Base-by-base conservation (phyloP, 2,329 filamentous ascomycete species). In the Cordyceps fumosorosea region DNA sequence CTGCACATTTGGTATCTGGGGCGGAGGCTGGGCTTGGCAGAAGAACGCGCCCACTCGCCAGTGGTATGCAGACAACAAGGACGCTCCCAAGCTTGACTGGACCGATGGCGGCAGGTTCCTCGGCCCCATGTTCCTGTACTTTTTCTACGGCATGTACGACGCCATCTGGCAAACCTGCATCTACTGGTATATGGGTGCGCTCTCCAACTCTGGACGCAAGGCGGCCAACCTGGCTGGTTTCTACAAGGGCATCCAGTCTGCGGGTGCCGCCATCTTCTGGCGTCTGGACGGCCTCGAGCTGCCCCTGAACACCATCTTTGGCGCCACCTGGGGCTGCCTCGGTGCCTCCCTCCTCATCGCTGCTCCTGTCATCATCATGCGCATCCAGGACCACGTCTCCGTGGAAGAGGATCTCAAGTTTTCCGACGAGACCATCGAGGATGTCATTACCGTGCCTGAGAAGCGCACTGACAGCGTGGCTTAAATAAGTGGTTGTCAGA, bases 201-300 rank as follows among this genome's bases (percentile, higher is more conserved):
- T 97, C 50, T 93, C 90, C 72, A 98, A 98, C 84, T 96, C 93
- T 66, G 86, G 90, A 64, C 91, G 93, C 74, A 93, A 92, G 75
- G 84, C 93, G 32, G 93, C 93, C 77, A 96, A 97, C 80, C 89
- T 93, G 70, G 89, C 91, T 48, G 93, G 90, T 65, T 93, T 90
- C 80, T 95, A 95, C 83, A 95, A 95, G 66, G 71, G 78, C 56
- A 89, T 96, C 66, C 91, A 96, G 75, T 93, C 90, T n/a, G 90
- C 90, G 20, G 91, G 91, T 68, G 87, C 88, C 3, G 91, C 89
- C 63, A 84, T 93, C 68, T 89, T 85, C 69, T 90, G 85, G 86
- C 83, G 85, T 29, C 74, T 95, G 60, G 90, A 95, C 70, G 81
- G 80, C 29, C 62, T 81, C 40, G 77, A 83, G 47, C 81, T 83